Conservation (phyloP, 371 early-diverging fungal genomes). For the Haplosporangium sp. region DNA sequence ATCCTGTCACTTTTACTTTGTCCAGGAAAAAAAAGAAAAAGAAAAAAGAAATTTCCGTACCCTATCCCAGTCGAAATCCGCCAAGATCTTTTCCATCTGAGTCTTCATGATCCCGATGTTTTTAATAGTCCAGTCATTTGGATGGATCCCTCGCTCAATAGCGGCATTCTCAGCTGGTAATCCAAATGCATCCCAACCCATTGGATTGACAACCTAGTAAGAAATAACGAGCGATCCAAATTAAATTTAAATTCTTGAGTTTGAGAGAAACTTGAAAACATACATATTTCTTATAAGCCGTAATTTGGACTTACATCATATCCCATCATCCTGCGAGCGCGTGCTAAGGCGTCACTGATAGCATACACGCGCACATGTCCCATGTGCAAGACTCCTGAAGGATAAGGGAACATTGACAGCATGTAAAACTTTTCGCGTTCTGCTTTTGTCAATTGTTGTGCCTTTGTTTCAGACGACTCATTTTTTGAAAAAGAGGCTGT, state of each 20-base stretch:
- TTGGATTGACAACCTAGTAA: conserved; percentile 85
- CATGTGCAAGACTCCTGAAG: conserved; percentile 94
- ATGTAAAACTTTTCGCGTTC: conserved; percentile 78
- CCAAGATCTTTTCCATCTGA: conserved; percentile 62
- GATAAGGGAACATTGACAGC: conserved; percentile 96
- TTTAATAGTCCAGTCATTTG: conserved; percentile 84
- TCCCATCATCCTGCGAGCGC: conserved; percentile 83
- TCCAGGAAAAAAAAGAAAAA: no score
- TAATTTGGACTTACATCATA: conserved; percentile 30
- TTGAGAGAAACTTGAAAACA: neutral
- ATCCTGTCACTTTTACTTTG: no score
- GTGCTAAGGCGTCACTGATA: conserved; percentile 87
- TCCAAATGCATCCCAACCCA: conserved; percentile 99
- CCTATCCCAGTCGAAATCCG: conserved; percentile 81
- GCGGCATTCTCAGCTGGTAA: conserved; percentile 99
- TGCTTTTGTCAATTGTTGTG: neutral
- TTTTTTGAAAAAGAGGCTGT: conserved; percentile 14
- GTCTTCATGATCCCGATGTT: conserved; percentile 88
- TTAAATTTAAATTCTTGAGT: neutral
- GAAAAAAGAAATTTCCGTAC: conserved; percentile 46
- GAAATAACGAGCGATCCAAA: neutral
- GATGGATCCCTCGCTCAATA: conserved; percentile 85
- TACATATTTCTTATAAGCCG: no score
- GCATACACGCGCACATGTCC: conserved; percentile 96
- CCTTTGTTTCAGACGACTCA: neutral